phyloP scores from a whole-genome alignment of 345 rosid genomes.

The Barbarea vulgaris region DNA sequence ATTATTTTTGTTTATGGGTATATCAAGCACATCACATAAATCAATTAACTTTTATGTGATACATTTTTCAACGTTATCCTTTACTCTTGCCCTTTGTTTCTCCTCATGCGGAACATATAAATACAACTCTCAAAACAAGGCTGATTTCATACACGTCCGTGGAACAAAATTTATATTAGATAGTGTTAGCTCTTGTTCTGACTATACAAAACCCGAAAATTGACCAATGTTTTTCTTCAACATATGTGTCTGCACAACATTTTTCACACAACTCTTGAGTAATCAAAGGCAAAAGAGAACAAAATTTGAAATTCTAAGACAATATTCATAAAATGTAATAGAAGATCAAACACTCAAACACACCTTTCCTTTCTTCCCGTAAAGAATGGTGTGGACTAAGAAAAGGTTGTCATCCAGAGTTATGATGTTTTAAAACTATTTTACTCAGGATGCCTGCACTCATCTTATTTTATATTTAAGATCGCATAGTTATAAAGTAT shows the following conservation, averaged over 20 bases:
- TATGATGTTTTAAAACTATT: too few species aligned
- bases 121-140: conserved; percentile 9
- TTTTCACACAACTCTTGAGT: conserved; percentile 30
- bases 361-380: conserved; percentile 97
- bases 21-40: conserved; percentile 89
- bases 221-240: conserved; percentile 85
- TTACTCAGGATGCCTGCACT: too few species aligned
- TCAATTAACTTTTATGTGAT: conserved; percentile 83
- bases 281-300: conserved; percentile 9
- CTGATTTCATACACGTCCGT: conserved; percentile 3
- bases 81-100: conserved; percentile 75
- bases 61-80: conserved; percentile 88
- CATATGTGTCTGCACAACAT: conserved; percentile 59
- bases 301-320: neutral
- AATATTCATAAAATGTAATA: neutral
- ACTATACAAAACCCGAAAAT: conserved; percentile 94
- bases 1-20: conserved; percentile 66
- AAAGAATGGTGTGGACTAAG: conserved; percentile 76
- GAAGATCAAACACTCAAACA: neutral
- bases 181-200: conserved; percentile 67
- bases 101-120: conserved; percentile 49
- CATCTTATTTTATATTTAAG: too few species aligned
- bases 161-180: conserved; percentile 6
- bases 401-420: conserved; percentile 90
- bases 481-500: too few species aligned